Conservation (phyloP, 768 basidiomycete genomes). For the Hypholoma fasciculare region DNA sequence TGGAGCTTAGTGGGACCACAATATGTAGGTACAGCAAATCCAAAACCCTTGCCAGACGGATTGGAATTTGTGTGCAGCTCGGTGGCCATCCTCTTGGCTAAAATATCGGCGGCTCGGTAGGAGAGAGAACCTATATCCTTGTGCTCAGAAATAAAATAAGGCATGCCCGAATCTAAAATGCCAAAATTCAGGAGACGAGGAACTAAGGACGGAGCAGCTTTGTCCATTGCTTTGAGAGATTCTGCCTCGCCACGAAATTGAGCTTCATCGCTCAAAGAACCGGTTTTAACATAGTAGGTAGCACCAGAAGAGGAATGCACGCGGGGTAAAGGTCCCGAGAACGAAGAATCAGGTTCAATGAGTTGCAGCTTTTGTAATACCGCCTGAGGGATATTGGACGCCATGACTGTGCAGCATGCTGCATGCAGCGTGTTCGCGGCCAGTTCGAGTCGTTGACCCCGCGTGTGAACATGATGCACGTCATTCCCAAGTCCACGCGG, state of each 20-base stretch:
- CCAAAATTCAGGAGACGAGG: constrained; percentile 59
- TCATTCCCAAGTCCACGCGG: no score
- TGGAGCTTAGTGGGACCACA: constrained; percentile 71
- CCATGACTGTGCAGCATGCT: not conserved
- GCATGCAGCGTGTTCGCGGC: no score
- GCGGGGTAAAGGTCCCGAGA: constrained; percentile 44
- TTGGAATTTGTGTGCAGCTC: constrained; percentile 65
- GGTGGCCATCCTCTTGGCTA: constrained; percentile 63
- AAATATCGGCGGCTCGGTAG: constrained; percentile 40
- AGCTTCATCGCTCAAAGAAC: constrained; percentile 50
- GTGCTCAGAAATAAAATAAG: constrained; percentile 77
- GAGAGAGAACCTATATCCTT: constrained; percentile 55
- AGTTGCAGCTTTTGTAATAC: constrained; percentile 45
- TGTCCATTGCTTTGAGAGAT: constrained; percentile 61
- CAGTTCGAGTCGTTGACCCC: no score
- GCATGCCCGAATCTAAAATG: constrained; percentile 36
- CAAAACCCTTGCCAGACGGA: constrained; percentile 48
- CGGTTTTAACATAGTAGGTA: constrained; percentile 64
- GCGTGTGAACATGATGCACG: no score
- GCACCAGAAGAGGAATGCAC: constrained; percentile 58
- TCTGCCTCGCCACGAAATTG: constrained; percentile 72
- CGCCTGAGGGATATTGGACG: constrained; percentile 20
- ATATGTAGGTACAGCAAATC: constrained; percentile 74
- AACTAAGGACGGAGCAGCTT: constrained; percentile 67
- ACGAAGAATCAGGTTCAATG: constrained; percentile 52